Percentiles rank a stretch among this genome's conserved stretches.
These are phyloP conservation scores for Sphagnum magellanicum DNA, from an alignment of 228 moss, liverwort and hornwort species.

Conservation along the genomic window DNA sequence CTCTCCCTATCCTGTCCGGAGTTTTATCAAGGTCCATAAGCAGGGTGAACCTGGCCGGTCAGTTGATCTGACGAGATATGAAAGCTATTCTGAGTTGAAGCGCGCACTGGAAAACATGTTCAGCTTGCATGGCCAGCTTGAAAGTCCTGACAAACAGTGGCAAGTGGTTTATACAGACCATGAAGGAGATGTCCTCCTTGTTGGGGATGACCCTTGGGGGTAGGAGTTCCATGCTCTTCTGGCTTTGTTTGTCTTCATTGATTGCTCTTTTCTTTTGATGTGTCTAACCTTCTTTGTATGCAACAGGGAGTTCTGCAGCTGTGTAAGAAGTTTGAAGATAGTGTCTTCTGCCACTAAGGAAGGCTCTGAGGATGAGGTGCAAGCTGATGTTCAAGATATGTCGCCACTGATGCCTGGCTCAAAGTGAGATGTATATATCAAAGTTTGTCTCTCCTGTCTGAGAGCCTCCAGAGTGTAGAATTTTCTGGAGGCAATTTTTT, in stretches of 20 bases:
- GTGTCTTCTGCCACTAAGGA: slow-evolving; percentile 41
- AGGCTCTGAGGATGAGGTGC: slow-evolving; percentile 25
- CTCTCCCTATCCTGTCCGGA: not conserved
- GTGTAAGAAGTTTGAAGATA: slow-evolving; percentile 64
- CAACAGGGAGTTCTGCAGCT: slow-evolving; percentile 70
- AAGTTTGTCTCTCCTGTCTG: too few species aligned
- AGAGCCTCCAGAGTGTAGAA: too few species aligned
- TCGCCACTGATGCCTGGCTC: too few species aligned
- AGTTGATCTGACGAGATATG: slow-evolving; percentile 62
- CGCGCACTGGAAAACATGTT: slow-evolving; percentile 57
- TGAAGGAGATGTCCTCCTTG: slow-evolving; percentile 74
- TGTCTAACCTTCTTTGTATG: not conserved
- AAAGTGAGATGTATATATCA: too few species aligned
- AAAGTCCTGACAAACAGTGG: slow-evolving; percentile 55
- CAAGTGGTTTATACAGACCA: slow-evolving; percentile 78
- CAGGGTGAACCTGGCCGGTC: slow-evolving; percentile 63
- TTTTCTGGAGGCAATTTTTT: too few species aligned
- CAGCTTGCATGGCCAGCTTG: slow-evolving; percentile 59
- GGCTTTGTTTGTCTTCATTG: not conserved
- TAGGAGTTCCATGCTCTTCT: slow-evolving; percentile 8
- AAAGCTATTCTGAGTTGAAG: slow-evolving; percentile 47
- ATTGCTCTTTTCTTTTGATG: not conserved
- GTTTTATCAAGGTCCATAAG: slow-evolving; percentile 43
- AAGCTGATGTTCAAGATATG: too few species aligned
- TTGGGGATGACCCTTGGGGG: slow-evolving; percentile 89